Percentiles rank a stretch among this genome's conserved stretches.
Evolutionary conservation across 306 rosid species (phyloP).

Genomic region (Parietaria judaica): DNA sequence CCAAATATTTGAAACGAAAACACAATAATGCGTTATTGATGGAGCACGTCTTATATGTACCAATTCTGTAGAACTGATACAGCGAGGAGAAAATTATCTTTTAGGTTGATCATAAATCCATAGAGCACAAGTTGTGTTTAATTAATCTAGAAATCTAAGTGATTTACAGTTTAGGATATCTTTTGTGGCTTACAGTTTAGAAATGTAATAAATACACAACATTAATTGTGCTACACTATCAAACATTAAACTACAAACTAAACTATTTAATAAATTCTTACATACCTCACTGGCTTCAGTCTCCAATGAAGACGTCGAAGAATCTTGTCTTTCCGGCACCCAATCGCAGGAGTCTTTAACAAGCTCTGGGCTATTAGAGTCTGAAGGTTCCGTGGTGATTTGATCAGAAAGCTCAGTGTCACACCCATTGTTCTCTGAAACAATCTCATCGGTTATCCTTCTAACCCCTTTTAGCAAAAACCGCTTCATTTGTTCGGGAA

Average conservation of each 20-base stretch:
- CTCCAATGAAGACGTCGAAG: slow-evolving; percentile 45
- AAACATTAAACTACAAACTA: no score
- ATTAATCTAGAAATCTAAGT: no score
- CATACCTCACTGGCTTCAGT: slow-evolving; percentile 80
- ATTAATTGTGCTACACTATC: no score
- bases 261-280: not conserved
- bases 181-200: no score
- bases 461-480: slow-evolving; percentile 79
- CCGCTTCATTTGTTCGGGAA: slow-evolving; percentile 93
- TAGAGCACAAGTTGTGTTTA: no score
- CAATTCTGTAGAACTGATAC: slow-evolving; percentile 2
- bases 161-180: no score
- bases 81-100: no score
- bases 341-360: slow-evolving; percentile 47
- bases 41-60: slow-evolving; percentile 14
- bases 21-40: slow-evolving; percentile 8
- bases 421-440: slow-evolving; percentile 49
- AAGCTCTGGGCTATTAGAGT: slow-evolving; percentile 43
- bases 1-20: slow-evolving; percentile 14
- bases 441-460: slow-evolving; percentile 79
- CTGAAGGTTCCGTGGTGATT: slow-evolving; percentile 50
- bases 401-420: slow-evolving; percentile 49
- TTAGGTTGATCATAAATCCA: no score
- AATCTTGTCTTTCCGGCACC: slow-evolving; percentile 58
- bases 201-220: no score